A percentile compares a stretch with the other conserved stretches of the same genome.
Conservation (phyloP, 768 basidiomycete genomes). For the Sarcomyxa edulis region DNA sequence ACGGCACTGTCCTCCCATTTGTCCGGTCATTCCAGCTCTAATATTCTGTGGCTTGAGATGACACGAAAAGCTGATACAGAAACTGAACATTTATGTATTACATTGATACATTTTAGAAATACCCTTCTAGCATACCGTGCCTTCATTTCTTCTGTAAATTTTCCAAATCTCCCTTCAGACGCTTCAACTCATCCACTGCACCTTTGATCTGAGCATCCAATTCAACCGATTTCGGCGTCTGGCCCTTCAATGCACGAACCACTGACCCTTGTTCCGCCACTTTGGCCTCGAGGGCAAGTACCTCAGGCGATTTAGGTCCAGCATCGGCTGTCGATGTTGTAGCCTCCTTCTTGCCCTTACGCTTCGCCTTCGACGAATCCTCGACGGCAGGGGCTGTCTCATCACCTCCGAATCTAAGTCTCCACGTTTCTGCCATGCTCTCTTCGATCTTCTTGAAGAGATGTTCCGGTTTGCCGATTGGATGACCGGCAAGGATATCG, state of each 20-base stretch:
- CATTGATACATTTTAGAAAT: too few species aligned
- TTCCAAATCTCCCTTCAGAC: slow-evolving; percentile 52
- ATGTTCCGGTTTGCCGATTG: slow-evolving; percentile 80
- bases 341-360: slow-evolving; percentile 40
- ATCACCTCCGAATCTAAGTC: slow-evolving; percentile 70
- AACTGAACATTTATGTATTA: too few species aligned
- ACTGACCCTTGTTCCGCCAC: slow-evolving; percentile 70
- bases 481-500: slow-evolving; percentile 86
- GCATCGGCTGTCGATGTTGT: slow-evolving; percentile 33
- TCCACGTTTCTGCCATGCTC: slow-evolving; percentile 80
- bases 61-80: too few species aligned
- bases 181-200: slow-evolving; percentile 62
- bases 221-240: slow-evolving; percentile 51
- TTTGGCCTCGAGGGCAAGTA: slow-evolving; percentile 66
- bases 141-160: background rate
- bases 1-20: too few species aligned
- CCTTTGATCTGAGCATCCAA: slow-evolving; percentile 55
- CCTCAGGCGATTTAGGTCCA: slow-evolving; percentile 69
- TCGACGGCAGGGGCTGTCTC: slow-evolving; percentile 36
- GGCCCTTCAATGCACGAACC: slow-evolving; percentile 68
- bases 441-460: slow-evolving; percentile 95
- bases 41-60: too few species aligned
- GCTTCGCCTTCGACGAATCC: slow-evolving; percentile 53
- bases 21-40: too few species aligned
- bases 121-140: too few species aligned